Base-by-base conservation (phyloP, 73 alveolate species). In the Paramecium pentaurelia region DNA sequence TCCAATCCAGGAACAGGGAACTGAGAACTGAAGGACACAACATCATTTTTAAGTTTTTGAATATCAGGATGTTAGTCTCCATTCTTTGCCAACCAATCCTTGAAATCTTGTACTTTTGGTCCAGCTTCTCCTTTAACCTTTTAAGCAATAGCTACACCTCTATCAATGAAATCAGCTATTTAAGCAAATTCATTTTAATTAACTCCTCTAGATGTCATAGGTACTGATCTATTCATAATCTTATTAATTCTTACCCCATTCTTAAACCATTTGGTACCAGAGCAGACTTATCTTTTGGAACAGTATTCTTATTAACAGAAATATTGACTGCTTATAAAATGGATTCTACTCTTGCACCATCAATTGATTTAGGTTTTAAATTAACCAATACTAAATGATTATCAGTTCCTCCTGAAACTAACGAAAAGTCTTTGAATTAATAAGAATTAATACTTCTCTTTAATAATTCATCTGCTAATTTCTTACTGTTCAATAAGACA, bases 371-470 rank as follows among this genome's bases (percentile, higher is more conserved):
- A 38, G 97, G 93, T 70, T 98, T 97, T 47, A 97, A 89, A 90
- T 98, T 98, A 4, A 89, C 80, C 16, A 89, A 71, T 12, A 68
- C 90, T 58, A 98, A 92, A 83, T 98, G 99, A 70, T 97, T 98
- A 86, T 97, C 99, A 54, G 99, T 98, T 36, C 99, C 99, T 1
- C 97, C 99, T 10, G 99, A 88, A 22, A 94, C 96, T 64, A 96
- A 18, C 7, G 58, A 80, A 91, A 58, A 70, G 93, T 71, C 88
- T 88, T 3, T 16, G 12, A 20, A 37, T 30, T 4, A 10, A 32
- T 28, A 4, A 18, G 36, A 54, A 30, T 77, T 7, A 86, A 93
- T 94, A 54, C 99, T 99, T 94, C 94, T 92, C 49, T 93, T 93
- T 54, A 93, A 47, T 88, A 98, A 60, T 49, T 54, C 95, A 16